Percentiles rank a stretch among this genome's conserved stretches.
phyloP scores from a whole-genome alignment of 352 stramenopile species.

The Aphanomyces astaci region DNA sequence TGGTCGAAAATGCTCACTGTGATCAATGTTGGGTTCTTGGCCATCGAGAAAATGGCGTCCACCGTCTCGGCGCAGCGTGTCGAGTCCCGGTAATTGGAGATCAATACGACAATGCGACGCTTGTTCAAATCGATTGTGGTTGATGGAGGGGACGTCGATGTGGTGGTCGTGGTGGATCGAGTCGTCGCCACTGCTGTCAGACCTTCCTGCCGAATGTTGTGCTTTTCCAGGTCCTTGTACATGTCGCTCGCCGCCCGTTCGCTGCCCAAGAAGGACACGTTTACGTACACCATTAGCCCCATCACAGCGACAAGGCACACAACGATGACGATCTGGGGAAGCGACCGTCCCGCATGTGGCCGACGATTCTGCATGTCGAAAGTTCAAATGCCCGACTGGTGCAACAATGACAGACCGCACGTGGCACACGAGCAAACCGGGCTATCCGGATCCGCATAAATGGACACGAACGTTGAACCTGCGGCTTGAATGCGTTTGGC shows the following conservation, averaged over 20 bases:
- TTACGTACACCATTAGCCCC: slow-evolving; percentile 19
- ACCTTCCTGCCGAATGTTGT: not conserved
- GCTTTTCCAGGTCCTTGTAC: not conserved
- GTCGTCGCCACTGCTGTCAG: not conserved
- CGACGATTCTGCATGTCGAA: slow-evolving; percentile 3
- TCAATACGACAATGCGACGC: slow-evolving; percentile 16
- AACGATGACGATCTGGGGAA: not conserved
- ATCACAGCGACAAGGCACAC: not conserved
- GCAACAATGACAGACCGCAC: too few relatives aligned
- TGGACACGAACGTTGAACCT: too few relatives aligned
- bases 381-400: too few relatives aligned
- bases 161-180: not conserved
- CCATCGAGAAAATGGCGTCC: slow-evolving; percentile 10
- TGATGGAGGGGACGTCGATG: not conserved
- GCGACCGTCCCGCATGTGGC: not conserved
- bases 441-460: not conserved
- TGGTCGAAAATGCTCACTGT: slow-evolving; percentile 20
- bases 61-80: slow-evolving; percentile 15
- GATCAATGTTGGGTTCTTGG: not conserved
- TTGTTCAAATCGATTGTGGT: slow-evolving; percentile 28
- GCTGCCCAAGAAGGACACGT: slow-evolving; percentile 12
- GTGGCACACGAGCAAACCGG: too few relatives aligned
- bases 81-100: slow-evolving; percentile 21
- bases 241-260: not conserved
- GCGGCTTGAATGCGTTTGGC: too few relatives aligned